A percentile compares a stretch with the other conserved stretches of the same genome.
These are phyloP conservation scores for Lasiodiplodia theobromae DNA, from an alignment of 2,329 filamentous ascomycete genomes.

Conservation along the genomic window DNA sequence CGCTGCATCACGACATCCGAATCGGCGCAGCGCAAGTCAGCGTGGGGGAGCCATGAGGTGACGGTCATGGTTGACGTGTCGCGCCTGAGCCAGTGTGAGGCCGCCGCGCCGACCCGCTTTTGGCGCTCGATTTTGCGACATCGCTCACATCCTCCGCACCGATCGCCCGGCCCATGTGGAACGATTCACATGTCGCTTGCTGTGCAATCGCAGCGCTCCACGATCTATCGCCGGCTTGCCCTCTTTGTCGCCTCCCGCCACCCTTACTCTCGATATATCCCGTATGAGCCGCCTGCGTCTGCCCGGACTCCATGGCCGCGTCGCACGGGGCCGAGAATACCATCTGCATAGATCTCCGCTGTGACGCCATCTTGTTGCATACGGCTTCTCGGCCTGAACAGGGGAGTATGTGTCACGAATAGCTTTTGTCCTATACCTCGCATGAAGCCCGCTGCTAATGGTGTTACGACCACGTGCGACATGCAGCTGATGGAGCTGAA, in stretches of 20 bases:
- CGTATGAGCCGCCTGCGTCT: slow-evolving; percentile 10
- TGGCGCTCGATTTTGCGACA: slow-evolving; percentile 7
- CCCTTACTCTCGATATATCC: too few relatives aligned
- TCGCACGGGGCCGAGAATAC: not conserved
- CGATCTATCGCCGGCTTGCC: slow-evolving; percentile 2
- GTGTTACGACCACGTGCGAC: slow-evolving; percentile 1
- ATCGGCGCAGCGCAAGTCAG: slow-evolving; percentile 8
- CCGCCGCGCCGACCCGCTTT: slow-evolving; percentile 11
- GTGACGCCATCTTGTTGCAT: not conserved
- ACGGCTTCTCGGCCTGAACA: not conserved
- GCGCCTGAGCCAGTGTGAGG: not conserved
- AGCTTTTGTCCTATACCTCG: not conserved
- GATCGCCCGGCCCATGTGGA: not conserved
- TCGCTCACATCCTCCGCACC: slow-evolving; percentile 21
- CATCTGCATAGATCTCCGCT: not conserved
- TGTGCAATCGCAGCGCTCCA: slow-evolving; percentile 1
- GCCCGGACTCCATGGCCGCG: not conserved
- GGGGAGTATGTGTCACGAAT: not conserved
- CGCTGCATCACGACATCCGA: not conserved
- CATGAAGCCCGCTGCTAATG: not conserved
- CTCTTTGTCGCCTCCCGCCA: not conserved
- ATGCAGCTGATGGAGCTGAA: not conserved
- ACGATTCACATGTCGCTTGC: slow-evolving; percentile 9
- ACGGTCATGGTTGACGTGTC: slow-evolving; percentile 14
- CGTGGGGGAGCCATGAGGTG: slow-evolving; percentile 18